Evolutionary conservation across 2,329 filamentous ascomycete species (phyloP).

Genomic region (Arachnomyces sp.): DNA sequence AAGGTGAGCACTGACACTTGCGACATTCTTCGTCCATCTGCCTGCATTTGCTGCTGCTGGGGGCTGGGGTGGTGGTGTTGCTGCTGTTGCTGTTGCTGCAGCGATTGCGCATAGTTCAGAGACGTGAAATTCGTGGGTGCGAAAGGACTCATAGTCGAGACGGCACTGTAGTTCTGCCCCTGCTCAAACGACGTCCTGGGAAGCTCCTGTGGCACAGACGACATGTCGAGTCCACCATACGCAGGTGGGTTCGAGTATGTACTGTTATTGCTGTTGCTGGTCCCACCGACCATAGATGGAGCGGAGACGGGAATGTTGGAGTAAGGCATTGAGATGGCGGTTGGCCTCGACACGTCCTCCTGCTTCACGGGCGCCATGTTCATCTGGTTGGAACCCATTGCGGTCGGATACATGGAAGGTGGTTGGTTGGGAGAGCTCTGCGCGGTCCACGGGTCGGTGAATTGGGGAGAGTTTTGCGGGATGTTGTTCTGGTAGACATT

Average conservation of each 20-base stretch:
- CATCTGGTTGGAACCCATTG: slow-evolving; percentile 52
- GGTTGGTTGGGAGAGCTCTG: slow-evolving; percentile 48
- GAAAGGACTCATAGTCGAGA: slow-evolving; percentile 62
- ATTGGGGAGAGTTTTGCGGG: slow-evolving; percentile 58
- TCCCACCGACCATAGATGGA: slow-evolving; percentile 52
- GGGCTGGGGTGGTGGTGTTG: slow-evolving; percentile 45
- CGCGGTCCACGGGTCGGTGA: slow-evolving; percentile 83
- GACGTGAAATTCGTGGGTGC: slow-evolving; percentile 65
- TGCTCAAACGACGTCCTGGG: slow-evolving; percentile 68
- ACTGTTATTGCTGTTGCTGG: slow-evolving; percentile 56
- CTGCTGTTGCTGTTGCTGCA: slow-evolving; percentile 40
- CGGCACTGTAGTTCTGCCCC: slow-evolving; percentile 56
- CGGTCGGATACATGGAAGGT: slow-evolving; percentile 53
- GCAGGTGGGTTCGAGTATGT: slow-evolving; percentile 36
- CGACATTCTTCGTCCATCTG: slow-evolving; percentile 61
- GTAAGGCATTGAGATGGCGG: slow-evolving; percentile 61
- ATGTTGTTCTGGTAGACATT: slow-evolving; percentile 62
- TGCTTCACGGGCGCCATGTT: slow-evolving; percentile 52
- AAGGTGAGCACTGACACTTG: slow-evolving; percentile 63
- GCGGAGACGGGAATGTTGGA: slow-evolving; percentile 63
- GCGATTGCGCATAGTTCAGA: slow-evolving; percentile 63
- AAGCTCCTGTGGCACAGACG: slow-evolving; percentile 67
- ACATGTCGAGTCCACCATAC: slow-evolving; percentile 57
- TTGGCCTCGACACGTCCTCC: slow-evolving; percentile 47
- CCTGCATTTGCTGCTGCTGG: slow-evolving; percentile 37